Evolutionary conservation across 2,329 filamentous ascomycete species (phyloP).

Genomic region (Zarea fungicola): DNA sequence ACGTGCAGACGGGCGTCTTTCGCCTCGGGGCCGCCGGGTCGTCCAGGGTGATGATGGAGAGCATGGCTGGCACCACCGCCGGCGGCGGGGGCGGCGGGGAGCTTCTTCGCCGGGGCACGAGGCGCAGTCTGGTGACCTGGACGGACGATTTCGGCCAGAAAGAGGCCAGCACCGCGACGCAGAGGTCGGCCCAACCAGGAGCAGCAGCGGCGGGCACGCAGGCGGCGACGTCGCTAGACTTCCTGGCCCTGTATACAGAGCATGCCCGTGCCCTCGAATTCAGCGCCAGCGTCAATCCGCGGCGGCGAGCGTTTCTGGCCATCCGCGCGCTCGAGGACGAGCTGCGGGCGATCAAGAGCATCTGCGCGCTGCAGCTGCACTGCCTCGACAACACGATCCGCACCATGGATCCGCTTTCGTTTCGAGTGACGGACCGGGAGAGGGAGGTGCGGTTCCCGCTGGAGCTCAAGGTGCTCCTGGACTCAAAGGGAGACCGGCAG

Average conservation of each 20-base stretch:
- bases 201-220: too few species aligned
- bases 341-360: conserved; percentile 9
- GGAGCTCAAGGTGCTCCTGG: neutral
- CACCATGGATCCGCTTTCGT: neutral
- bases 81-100: neutral
- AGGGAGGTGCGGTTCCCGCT: neutral
- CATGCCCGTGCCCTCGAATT: conserved; percentile 9
- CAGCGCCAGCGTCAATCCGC: conserved; percentile 12
- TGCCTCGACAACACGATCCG: neutral
- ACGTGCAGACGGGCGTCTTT: conserved; percentile 2
- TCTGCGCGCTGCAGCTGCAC: conserved; percentile 6
- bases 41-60: too few species aligned
- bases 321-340: conserved; percentile 16
- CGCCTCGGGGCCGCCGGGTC: neutral
- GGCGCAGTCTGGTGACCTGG: neutral
- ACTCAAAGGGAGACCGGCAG: neutral
- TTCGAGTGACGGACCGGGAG: neutral
- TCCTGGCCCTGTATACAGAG: conserved; percentile 12
- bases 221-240: neutral
- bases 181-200: too few species aligned
- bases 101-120: neutral
- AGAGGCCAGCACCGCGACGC: too few species aligned
- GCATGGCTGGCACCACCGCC: neutral
- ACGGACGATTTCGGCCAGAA: neutral
- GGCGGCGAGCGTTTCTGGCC: conserved; percentile 12